phyloP scores from a whole-genome alignment of 2,329 filamentous ascomycete species.

The Juglanconis oblonga region DNA sequence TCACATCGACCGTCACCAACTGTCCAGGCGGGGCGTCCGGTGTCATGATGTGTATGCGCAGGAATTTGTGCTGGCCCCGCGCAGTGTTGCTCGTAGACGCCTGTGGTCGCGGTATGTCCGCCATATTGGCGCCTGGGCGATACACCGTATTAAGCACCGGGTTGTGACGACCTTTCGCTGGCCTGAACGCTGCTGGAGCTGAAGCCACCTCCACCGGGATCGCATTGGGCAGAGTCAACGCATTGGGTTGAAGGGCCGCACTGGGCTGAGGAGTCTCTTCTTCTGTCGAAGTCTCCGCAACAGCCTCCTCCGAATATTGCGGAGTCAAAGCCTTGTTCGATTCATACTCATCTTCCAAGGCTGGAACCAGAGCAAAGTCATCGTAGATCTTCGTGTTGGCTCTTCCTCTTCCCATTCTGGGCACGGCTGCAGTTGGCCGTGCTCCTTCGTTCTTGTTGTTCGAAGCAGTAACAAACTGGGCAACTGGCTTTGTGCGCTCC shows the following conservation, averaged over 20 bases:
- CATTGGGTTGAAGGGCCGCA: constrained; percentile 30
- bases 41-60: constrained; percentile 69
- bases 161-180: constrained; percentile 39
- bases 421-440: constrained; percentile 44
- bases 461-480: constrained; percentile 51
- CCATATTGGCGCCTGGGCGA: constrained; percentile 50
- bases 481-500: constrained; percentile 70
- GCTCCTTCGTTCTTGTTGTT: constrained; percentile 19
- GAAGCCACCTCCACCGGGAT: constrained; percentile 18
- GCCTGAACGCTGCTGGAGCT: constrained; percentile 2
- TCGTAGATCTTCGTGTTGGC: constrained; percentile 76
- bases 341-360: constrained; percentile 63
- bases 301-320: constrained; percentile 56
- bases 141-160: constrained; percentile 62
- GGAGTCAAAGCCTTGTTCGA: constrained; percentile 69
- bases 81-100: constrained; percentile 39
- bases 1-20: constrained; percentile 71
- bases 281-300: constrained; percentile 34
- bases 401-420: constrained; percentile 61
- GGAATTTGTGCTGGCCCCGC: constrained; percentile 65
- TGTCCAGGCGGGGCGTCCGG: constrained; percentile 70
- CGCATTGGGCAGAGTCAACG: constrained; percentile 37
- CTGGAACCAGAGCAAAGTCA: constrained; percentile 77
- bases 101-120: constrained; percentile 54
- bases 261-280: constrained; percentile 48